Conservation (phyloP, 176 grass and related monocot species). For the Hsuehochloa calcarea region DNA sequence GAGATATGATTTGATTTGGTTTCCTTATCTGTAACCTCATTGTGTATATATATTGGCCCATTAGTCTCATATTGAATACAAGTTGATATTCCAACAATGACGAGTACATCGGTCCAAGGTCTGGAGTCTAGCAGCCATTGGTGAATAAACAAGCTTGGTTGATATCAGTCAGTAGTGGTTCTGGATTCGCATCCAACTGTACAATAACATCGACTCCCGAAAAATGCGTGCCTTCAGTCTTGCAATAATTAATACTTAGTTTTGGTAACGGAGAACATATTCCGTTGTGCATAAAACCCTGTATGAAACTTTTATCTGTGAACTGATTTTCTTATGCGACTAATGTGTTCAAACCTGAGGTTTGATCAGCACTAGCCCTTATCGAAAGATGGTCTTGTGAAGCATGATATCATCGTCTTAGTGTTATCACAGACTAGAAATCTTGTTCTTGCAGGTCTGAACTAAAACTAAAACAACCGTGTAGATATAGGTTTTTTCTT, state of each 20-base stretch:
- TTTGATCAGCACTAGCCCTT: background rate
- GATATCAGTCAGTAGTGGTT: background rate
- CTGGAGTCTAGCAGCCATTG: constrained; percentile 55
- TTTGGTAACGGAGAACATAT: constrained; percentile 2
- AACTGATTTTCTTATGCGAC: background rate
- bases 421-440: background rate
- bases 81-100: too few species aligned
- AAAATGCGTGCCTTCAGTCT: background rate
- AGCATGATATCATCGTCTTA: background rate
- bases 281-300: constrained; percentile 17
- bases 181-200: constrained; percentile 2
- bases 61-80: too few species aligned
- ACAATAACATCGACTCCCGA: background rate
- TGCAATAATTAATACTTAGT: constrained; percentile 30
- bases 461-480: too few species aligned
- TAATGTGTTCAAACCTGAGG: background rate
- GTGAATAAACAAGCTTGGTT: constrained; percentile 48
- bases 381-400: background rate
- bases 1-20: too few species aligned
- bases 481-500: too few species aligned
- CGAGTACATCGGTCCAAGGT: constrained; percentile 55
- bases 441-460: background rate
- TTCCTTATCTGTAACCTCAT: too few species aligned
- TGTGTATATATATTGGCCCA: too few species aligned
- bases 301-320: background rate